These are phyloP conservation scores for Cyberlindnera bimundalis DNA, from an alignment of 805 yeast species.

Conservation along the genomic window DNA sequence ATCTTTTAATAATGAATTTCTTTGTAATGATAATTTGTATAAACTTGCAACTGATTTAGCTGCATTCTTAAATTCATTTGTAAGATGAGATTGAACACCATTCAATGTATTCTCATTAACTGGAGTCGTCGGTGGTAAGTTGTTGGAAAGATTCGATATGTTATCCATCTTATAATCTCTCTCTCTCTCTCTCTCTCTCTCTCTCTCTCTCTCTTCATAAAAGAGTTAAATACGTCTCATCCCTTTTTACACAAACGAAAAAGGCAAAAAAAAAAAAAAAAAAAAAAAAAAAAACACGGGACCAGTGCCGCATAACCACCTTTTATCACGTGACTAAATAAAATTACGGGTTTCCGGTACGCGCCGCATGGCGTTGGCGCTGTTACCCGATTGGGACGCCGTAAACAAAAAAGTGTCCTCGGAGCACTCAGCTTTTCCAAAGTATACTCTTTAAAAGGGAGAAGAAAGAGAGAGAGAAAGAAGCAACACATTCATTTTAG, in stretches of 20 bases:
- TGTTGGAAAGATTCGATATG: conserved; percentile 54
- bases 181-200: too few species aligned
- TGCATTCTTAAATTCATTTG: conserved; percentile 64
- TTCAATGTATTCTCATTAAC: conserved; percentile 44
- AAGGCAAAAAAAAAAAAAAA: background rate
- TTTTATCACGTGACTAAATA: background rate
- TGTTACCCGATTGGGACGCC: conserved; percentile 6
- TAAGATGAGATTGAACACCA: conserved; percentile 49
- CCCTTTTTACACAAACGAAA: too few species aligned
- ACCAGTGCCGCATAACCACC: too few species aligned
- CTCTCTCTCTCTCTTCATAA: too few species aligned
- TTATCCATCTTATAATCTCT: conserved; percentile 39
- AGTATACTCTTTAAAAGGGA: background rate
- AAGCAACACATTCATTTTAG: background rate
- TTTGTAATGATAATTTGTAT: conserved; percentile 53
- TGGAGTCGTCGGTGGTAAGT: conserved; percentile 51
- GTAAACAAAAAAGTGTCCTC: conserved; percentile 9
- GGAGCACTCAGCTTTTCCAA: background rate
- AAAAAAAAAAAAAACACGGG: too few species aligned
- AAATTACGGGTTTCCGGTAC: background rate
- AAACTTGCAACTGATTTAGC: conserved; percentile 68
- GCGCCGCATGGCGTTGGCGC: conserved; percentile 1
- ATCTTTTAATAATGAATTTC: conserved; percentile 42
- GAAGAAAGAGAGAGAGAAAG: background rate
- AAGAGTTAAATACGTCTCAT: too few species aligned